Conservation (phyloP, 148 eudicot genomes). For the Beta vulgaris region DNA sequence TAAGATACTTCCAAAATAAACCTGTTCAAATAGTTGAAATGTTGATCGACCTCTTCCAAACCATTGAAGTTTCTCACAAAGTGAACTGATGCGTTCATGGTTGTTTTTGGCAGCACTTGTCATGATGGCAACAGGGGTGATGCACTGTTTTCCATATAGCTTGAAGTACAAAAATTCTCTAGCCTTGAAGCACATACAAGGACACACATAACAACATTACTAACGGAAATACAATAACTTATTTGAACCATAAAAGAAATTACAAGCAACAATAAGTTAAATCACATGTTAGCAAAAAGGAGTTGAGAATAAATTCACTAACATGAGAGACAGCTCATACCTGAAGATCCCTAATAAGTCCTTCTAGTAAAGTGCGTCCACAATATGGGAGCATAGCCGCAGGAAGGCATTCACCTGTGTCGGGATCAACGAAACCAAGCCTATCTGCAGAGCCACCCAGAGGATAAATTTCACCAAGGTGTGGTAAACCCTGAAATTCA, state of each 20-base stretch:
- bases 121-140: constrained; percentile 97
- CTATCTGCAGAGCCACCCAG: constrained; percentile 98
- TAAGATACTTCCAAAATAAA: constrained; percentile 27
- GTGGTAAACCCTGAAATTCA: constrained; percentile 82
- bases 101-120: constrained; percentile 95
- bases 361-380: constrained; percentile 91
- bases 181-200: constrained; percentile 52
- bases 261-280: not conserved
- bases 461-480: constrained; percentile 96
- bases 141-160: constrained; percentile 81
- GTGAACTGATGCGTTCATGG: constrained; percentile 67
- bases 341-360: constrained; percentile 98
- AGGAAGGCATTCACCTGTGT: constrained; percentile 93
- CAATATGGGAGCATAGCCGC: constrained; percentile 98
- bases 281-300: constrained; percentile 16
- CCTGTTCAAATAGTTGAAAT: constrained; percentile 93
- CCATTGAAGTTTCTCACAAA: constrained; percentile 81
- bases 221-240: not conserved
- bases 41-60: constrained; percentile 90
- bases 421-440: constrained; percentile 89
- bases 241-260: constrained; percentile 7
- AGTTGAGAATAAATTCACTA: not conserved
- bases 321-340: constrained; percentile 35
- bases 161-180: constrained; percentile 91
- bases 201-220: constrained; percentile 19